A percentile compares a stretch with the other conserved stretches of the same genome.
phyloP scores from a whole-genome alignment of 2,329 filamentous ascomycete species.

The Tetracladium maxilliforme region DNA sequence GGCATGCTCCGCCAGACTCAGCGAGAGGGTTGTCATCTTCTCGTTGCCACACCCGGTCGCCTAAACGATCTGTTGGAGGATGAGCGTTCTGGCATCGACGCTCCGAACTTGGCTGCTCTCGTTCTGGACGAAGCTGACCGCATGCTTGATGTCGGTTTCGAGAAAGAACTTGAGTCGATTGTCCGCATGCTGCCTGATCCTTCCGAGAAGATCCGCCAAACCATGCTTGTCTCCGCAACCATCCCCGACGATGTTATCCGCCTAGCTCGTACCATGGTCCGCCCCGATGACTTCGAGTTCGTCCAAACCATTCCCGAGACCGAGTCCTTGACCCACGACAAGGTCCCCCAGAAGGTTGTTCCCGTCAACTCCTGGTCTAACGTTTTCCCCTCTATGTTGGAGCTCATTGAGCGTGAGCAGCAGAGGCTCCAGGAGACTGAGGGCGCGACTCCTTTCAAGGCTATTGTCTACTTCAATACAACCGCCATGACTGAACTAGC shows the following conservation, averaged over 20 bases:
- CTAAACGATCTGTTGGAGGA: constrained; percentile 63
- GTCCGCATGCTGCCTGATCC: constrained; percentile 46
- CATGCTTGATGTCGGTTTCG: constrained; percentile 91
- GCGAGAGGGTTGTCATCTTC: constrained; percentile 68
- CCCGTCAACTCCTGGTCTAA: constrained; percentile 58
- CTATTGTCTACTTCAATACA: constrained; percentile 83
- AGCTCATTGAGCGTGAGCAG: constrained; percentile 22
- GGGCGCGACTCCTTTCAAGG: constrained; percentile 52
- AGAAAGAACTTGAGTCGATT: constrained; percentile 49
- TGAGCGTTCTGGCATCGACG: constrained; percentile 19
- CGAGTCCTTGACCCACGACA: constrained; percentile 73
- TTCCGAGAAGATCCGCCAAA: constrained; percentile 58
- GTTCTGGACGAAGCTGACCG: constrained; percentile 96
- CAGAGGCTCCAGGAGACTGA: constrained; percentile 5
- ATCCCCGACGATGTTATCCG: constrained; percentile 71
- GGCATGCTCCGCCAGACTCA: constrained; percentile 15
- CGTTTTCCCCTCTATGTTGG: constrained; percentile 55
- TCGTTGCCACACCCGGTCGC: constrained; percentile 83
- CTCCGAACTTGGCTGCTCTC: constrained; percentile 64
- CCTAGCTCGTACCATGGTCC: constrained; percentile 61
- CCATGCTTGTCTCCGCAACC: constrained; percentile 89
- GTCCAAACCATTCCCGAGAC: constrained; percentile 76
- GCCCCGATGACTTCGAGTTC: constrained; percentile 68
- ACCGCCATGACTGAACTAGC: constrained; percentile 58
- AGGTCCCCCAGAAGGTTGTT: constrained; percentile 68